phyloP scores from a whole-genome alignment of 2,329 filamentous ascomycete genomes.

The Trichoderma hamatum region DNA sequence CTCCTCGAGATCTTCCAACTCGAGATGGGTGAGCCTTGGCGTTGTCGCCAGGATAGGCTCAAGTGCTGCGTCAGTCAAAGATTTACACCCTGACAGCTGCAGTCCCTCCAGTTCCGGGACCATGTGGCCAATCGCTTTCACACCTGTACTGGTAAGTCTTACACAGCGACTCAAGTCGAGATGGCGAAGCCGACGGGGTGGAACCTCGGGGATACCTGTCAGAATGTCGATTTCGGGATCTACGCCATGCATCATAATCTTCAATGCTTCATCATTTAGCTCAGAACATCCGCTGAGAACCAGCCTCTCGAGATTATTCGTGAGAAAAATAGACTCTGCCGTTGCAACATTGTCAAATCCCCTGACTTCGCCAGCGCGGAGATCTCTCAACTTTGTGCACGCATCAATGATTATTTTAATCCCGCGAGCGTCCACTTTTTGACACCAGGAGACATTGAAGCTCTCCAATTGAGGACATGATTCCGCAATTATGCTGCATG shows the following conservation, averaged over 20 bases:
- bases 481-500: conserved; percentile 82
- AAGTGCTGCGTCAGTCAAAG: conserved; percentile 73
- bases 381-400: conserved; percentile 74
- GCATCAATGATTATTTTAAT: conserved; percentile 71
- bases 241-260: conserved; percentile 73
- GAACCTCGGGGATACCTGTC: conserved; percentile 74
- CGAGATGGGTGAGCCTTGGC: conserved; percentile 79
- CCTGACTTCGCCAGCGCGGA: conserved; percentile 78
- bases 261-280: conserved; percentile 73
- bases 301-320: conserved; percentile 81
- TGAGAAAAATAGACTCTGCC: conserved; percentile 73
- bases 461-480: conserved; percentile 80
- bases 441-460: conserved; percentile 93
- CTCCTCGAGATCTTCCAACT: conserved; percentile 81
- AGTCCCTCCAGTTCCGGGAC: conserved; percentile 81
- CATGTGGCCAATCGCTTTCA: conserved; percentile 72
- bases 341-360: conserved; percentile 77
- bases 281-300: conserved; percentile 79
- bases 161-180: conserved; percentile 82
- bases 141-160: conserved; percentile 70
- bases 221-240: conserved; percentile 80
- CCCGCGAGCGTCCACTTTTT: conserved; percentile 77
- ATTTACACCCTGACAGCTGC: conserved; percentile 76
- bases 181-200: conserved; percentile 77
- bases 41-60: conserved; percentile 73